Evolutionary conservation across 2,329 filamentous ascomycete genomes (phyloP).

Genomic region (Xylaria sp.): DNA sequence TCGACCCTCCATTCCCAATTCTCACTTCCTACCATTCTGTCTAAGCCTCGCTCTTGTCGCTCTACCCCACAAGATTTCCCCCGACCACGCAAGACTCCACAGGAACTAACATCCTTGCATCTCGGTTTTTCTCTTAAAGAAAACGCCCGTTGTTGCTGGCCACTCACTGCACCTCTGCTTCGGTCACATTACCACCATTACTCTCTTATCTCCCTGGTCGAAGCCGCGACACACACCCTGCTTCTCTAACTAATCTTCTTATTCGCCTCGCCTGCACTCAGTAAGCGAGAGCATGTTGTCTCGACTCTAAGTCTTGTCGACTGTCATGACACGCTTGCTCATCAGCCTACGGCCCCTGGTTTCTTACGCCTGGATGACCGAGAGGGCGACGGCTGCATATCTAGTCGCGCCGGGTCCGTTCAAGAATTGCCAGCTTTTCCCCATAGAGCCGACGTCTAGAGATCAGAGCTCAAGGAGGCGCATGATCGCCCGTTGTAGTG

Average conservation of each 20-base stretch:
- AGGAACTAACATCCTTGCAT: conserved; percentile 31
- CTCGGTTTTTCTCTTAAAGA: conserved; percentile 24
- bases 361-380: conserved; percentile 47
- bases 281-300: conserved; percentile 39
- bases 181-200: conserved; percentile 23
- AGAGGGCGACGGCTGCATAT: conserved; percentile 42
- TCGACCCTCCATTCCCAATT: neutral
- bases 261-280: conserved; percentile 24
- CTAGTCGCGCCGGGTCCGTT: conserved; percentile 43
- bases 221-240: conserved; percentile 24
- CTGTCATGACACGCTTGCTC: conserved; percentile 48
- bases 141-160: conserved; percentile 28
- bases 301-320: conserved; percentile 25
- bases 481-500: conserved; percentile 26
- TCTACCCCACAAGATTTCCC: conserved; percentile 33
- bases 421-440: conserved; percentile 13
- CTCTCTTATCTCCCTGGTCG: conserved; percentile 25
- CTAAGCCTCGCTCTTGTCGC: conserved; percentile 1
- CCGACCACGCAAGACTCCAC: conserved; percentile 33
- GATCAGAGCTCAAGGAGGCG: conserved; percentile 10
- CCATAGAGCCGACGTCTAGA: conserved; percentile 8
- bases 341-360: conserved; percentile 45
- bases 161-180: conserved; percentile 22
- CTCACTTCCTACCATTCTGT: neutral
- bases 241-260: conserved; percentile 10